Evolutionary conservation across 2,329 filamentous ascomycete species (phyloP).

Genomic region (Drechslerella stenobrocha): DNA sequence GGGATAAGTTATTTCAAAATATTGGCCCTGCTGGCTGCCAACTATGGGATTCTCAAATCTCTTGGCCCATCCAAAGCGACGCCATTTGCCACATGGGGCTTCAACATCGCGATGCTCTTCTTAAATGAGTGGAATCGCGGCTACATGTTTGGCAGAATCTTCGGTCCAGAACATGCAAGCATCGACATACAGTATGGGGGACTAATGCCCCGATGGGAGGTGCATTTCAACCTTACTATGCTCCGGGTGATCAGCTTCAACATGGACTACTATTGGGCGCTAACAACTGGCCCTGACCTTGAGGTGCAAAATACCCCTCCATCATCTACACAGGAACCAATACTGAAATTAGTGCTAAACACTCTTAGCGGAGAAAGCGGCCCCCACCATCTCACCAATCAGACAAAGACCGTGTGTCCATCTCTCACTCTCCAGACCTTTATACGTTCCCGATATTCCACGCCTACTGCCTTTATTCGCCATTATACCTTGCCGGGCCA

Average conservation of each 20-base stretch:
- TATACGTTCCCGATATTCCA: constrained; percentile 85
- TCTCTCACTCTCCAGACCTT: constrained; percentile 65
- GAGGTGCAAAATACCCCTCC: constrained; percentile 9
- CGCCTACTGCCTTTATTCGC: constrained; percentile 86
- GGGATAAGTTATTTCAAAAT: constrained; percentile 85
- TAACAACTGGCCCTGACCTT: constrained; percentile 61
- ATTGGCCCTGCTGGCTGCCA: constrained; percentile 74
- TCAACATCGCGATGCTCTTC: constrained; percentile 84
- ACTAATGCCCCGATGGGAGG: constrained; percentile 86
- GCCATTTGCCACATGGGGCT: constrained; percentile 79
- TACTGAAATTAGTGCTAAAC: constrained; percentile 61
- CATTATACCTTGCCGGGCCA: constrained; percentile 87
- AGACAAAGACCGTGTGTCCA: constrained; percentile 80
- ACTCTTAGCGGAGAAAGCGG: constrained; percentile 86
- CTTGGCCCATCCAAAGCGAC: constrained; percentile 61
- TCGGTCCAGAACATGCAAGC: constrained; percentile 62
- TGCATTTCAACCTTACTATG: constrained; percentile 96
- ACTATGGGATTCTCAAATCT: constrained; percentile 67
- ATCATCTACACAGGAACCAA: constrained; percentile 2
- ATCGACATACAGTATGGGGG: constrained; percentile 71
- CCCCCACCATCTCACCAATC: constrained; percentile 83
- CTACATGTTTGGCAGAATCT: constrained; percentile 70
- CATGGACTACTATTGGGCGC: constrained; percentile 92
- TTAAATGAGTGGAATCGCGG: constrained; percentile 82
- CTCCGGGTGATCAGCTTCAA: constrained; percentile 95